Percentiles rank a stretch among this genome's conserved stretches.
Conservation (phyloP, 768 basidiomycete species). For the Rhodotorula diobovata region DNA sequence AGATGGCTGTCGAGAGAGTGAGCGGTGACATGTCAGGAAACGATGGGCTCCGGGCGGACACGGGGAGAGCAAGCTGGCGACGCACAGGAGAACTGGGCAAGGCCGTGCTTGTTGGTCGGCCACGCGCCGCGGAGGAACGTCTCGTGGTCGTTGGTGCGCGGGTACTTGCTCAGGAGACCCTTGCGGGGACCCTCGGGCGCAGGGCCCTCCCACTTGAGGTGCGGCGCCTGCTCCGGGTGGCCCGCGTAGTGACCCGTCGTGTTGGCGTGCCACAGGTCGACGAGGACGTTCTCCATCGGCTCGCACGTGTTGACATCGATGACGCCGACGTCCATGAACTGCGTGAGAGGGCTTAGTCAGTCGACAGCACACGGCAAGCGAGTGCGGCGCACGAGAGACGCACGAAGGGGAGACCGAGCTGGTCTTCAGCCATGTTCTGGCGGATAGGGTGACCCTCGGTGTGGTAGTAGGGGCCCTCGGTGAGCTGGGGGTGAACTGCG, state of each 20-base stretch:
- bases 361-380: no score
- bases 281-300: conserved; percentile 43
- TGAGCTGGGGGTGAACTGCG: conserved; percentile 31
- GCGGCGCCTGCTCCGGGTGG: conserved; percentile 43
- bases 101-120: conserved; percentile 47
- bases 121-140: conserved; percentile 46
- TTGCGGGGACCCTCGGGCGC: conserved; percentile 41
- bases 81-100: conserved; percentile 44
- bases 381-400: no score
- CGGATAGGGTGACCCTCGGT: conserved; percentile 45
- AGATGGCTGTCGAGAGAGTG: conserved; percentile 28
- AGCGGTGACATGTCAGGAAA: not conserved
- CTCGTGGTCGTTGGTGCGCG: conserved; percentile 45
- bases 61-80: not conserved
- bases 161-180: conserved; percentile 45
- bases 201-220: conserved; percentile 44
- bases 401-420: conserved; percentile 45
- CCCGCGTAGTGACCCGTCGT: conserved; percentile 46
- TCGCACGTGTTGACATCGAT: conserved; percentile 47
- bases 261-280: conserved; percentile 46
- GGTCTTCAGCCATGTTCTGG: conserved; percentile 47
- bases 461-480: conserved; percentile 44
- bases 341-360: not conserved
- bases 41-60: no score
- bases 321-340: conserved; percentile 47